Evolutionary conservation across 768 basidiomycete genomes (phyloP).

Genomic region (Mycena galopus): DNA sequence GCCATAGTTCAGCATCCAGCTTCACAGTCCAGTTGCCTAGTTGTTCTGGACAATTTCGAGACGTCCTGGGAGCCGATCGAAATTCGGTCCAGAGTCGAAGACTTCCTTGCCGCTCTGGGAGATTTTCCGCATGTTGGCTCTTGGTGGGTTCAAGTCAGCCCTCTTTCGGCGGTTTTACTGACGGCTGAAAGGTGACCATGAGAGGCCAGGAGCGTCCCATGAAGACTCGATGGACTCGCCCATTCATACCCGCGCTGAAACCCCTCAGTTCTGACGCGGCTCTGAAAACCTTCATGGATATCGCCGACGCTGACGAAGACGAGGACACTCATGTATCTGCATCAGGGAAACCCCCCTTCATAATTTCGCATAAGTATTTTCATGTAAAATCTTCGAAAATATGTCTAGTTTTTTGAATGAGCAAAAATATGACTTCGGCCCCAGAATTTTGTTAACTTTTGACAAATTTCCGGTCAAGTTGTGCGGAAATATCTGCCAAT

Average conservation of each 20-base stretch:
- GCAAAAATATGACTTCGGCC: too few species aligned
- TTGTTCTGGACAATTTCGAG: conserved; percentile 15
- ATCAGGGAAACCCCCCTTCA: conserved; percentile 6
- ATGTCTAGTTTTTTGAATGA: too few species aligned
- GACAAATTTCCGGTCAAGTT: too few species aligned
- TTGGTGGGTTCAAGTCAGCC: conserved; percentile 1
- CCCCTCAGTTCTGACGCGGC: conserved; percentile 11
- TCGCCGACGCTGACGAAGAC: neutral
- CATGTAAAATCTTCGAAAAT: too few species aligned
- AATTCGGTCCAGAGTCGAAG: neutral
- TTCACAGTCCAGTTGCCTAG: neutral
- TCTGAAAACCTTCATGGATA: conserved; percentile 5
- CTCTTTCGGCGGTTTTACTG: neutral
- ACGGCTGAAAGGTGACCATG: conserved; percentile 11
- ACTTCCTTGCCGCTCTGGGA: conserved; percentile 2
- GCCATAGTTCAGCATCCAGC: neutral
- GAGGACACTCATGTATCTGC: neutral
- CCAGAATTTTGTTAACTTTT: too few species aligned
- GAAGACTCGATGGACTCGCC: conserved; percentile 19
- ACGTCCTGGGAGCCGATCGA: too few species aligned
- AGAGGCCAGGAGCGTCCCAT: conserved; percentile 11
- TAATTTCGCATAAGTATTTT: neutral
- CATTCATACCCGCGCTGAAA: neutral
- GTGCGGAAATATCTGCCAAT: too few species aligned
- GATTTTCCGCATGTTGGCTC: neutral